Evolutionary conservation across 768 basidiomycete genomes (phyloP), one percentile per base, ranked within the genome.

Genomic region (Amanita rimosa): DNA sequence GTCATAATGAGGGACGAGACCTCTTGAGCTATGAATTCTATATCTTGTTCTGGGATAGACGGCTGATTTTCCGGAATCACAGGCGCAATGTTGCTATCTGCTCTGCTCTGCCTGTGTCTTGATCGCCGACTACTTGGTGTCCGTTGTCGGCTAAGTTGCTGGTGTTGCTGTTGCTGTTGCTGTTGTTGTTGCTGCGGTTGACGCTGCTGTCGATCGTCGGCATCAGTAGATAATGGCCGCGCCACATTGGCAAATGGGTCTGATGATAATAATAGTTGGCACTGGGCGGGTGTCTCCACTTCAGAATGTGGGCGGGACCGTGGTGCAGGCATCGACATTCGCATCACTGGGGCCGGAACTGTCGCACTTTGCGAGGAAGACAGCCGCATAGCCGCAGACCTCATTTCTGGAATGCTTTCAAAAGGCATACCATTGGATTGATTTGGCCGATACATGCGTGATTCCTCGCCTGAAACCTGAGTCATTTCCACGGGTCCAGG

Each of bases 21-120:
- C n/a, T 47, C 46, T 19, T 36, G 46, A 13, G 46, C n/a, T 27
- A 47, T 26, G 26, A 47, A 27, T 29, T 38, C 46, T 17, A 36
- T 27, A 17, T 47, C 46, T 14, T 47, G 46, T 34, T 47, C 46
- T 26, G 34, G 35, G n/a, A 47, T 47, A 22, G 35, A 27, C 24
- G 35, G 24, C 16, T 47, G 46, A 1, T 9, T 36, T 36, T 14
- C 35, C 26, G 14, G 41, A n/a, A n/a, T 8, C 14, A 41, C 11
- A 19, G 36, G n/a, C 14, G 21, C 2, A 19, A 2, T 21, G 11
- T 0, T 16, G 6, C 24, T 42, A n/a, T 27, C 41, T 16, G 41
- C 0, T 27, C 26, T 24, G 10, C 41, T 43, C 9, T 27, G 41
- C 8, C 41, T 43, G 9, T n/a, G 40, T n/a, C 22, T 41, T 6